These are phyloP conservation scores for Lithospermum erythrorhizon DNA, from an alignment of 257 asterid species.

Conservation along the genomic window DNA sequence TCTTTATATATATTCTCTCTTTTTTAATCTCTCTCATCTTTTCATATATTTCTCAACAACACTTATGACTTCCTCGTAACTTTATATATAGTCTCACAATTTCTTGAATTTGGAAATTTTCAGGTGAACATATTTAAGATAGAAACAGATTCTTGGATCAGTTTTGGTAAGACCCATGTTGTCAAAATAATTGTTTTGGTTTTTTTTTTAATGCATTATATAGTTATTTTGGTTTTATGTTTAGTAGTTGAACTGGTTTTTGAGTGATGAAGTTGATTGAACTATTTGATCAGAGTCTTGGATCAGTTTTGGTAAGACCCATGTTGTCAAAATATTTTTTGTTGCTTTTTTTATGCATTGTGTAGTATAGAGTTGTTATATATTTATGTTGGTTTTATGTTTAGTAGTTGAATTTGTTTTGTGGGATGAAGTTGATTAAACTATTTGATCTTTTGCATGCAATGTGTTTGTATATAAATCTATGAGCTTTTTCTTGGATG, in stretches of 20 bases:
- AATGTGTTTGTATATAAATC: conserved; percentile 25
- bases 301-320: conserved; percentile 27
- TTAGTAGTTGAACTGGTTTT: conserved; percentile 1
- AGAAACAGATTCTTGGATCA: conserved; percentile 10
- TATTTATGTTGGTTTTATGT: not conserved
- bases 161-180: conserved; percentile 23
- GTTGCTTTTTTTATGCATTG: conserved; percentile 9
- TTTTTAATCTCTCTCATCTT: conserved; percentile 8
- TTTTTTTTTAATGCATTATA: conserved; percentile 5
- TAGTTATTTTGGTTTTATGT: not conserved
- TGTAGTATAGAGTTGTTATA: no score
- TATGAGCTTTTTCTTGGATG: not conserved
- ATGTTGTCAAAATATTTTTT: conserved; percentile 7
- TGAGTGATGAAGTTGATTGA: not conserved
- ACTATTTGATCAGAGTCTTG: conserved; percentile 7
- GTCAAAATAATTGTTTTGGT: conserved; percentile 8
- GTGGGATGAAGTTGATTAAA: not conserved
- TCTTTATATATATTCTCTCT: conserved; percentile 16
- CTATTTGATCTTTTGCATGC: conserved; percentile 21
- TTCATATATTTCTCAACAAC: conserved; percentile 5
- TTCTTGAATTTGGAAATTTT: not conserved
- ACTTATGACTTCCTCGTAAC: not conserved
- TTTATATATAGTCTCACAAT: not conserved
- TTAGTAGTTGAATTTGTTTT: conserved; percentile 1
- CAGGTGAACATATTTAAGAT: not conserved